phyloP scores from a whole-genome alignment of 2,329 filamentous ascomycete genomes.

The Karstenula rhodostoma region DNA sequence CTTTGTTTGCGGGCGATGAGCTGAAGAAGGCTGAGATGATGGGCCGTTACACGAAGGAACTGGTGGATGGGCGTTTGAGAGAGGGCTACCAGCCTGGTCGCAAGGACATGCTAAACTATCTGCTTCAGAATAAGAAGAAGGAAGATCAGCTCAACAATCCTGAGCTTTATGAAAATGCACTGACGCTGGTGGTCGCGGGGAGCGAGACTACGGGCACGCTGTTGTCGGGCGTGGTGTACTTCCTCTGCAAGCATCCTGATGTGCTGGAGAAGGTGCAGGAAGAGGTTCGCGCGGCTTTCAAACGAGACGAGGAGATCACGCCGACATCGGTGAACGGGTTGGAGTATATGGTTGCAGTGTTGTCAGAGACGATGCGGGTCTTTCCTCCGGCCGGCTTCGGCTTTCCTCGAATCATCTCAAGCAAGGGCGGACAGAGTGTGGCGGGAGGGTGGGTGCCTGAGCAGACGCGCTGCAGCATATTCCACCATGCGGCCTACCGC shows the following conservation, averaged over 20 bases:
- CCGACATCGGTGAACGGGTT: background rate
- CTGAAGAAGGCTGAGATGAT: background rate
- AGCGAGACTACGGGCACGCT: conserved; percentile 48
- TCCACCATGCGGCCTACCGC: background rate
- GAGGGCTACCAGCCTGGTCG: background rate
- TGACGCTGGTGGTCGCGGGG: conserved; percentile 48
- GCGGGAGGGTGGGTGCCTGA: background rate
- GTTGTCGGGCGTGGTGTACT: background rate
- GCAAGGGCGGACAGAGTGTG: background rate
- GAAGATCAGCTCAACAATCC: conserved; percentile 28
- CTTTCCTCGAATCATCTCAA: background rate
- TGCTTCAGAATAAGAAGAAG: conserved; percentile 25
- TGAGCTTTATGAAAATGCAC: conserved; percentile 46
- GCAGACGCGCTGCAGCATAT: background rate
- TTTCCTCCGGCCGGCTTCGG: background rate
- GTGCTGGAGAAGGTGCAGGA: background rate
- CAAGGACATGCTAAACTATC: background rate
- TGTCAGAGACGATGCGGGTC: background rate
- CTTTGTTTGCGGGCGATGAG: background rate
- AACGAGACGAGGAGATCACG: background rate
- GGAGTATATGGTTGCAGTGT: background rate
- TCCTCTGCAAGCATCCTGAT: background rate
- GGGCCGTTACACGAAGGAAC: background rate
- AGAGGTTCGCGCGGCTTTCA: background rate
- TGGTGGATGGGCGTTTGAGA: background rate